A percentile compares a stretch with the other conserved stretches of the same genome.
These are phyloP conservation scores for Alternaria alternata DNA, from an alignment of 2,329 filamentous ascomycete species.

Conservation along the genomic window DNA sequence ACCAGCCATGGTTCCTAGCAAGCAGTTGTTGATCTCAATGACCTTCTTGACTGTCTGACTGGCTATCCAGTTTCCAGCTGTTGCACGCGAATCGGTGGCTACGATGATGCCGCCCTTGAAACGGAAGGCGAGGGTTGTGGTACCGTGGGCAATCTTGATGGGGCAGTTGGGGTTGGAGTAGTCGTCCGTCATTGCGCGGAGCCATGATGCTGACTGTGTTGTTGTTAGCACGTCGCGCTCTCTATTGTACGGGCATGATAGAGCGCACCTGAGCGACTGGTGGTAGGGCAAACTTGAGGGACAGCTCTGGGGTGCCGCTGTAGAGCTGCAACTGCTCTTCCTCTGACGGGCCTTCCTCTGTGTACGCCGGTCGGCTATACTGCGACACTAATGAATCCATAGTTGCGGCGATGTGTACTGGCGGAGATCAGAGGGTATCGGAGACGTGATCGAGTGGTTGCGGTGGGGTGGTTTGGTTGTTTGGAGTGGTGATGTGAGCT, in stretches of 20 bases:
- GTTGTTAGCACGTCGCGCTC: constrained; percentile 10
- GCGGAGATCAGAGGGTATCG: constrained; percentile 7
- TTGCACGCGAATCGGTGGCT: constrained; percentile 95
- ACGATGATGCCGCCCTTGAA: constrained; percentile 99
- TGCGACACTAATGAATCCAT: constrained; percentile 96
- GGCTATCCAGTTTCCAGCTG: constrained; percentile 98
- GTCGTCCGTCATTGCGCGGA: constrained; percentile 97
- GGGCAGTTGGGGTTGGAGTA: constrained; percentile 94
- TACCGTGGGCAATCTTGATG: constrained; percentile 99
- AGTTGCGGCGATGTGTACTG: constrained; percentile 19
- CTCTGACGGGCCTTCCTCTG: constrained; percentile 75
- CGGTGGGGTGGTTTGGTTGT: constrained; percentile 23
- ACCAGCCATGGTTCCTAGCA: constrained; percentile 97
- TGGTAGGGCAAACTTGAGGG: constrained; percentile 93
- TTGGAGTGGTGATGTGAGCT: constrained; percentile 31
- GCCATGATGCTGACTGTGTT: constrained; percentile 85
- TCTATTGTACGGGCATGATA: neutral
- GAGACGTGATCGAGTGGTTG: constrained; percentile 16
- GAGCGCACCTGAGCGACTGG: constrained; percentile 80
- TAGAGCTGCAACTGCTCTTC: constrained; percentile 75
- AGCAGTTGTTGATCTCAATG: constrained; percentile 94
- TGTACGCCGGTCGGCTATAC: constrained; percentile 82
- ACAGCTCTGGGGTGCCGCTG: constrained; percentile 76
- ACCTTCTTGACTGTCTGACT: constrained; percentile 99
- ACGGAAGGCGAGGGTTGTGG: constrained; percentile 95